Base-by-base conservation (phyloP, 371 early-diverging fungal genomes). In the Mucor mucedo region DNA sequence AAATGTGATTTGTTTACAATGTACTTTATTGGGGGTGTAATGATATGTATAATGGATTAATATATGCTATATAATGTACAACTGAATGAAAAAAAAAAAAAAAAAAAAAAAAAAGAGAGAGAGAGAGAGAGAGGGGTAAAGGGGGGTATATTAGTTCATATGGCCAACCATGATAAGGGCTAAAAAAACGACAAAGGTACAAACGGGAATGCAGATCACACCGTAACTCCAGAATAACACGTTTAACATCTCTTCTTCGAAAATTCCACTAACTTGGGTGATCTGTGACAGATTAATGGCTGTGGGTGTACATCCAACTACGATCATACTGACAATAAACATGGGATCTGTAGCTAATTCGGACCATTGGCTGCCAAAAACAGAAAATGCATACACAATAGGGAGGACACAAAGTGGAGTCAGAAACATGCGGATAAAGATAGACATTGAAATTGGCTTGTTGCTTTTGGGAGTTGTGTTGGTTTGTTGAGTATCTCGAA, bases 151-250 rank as follows among this genome's bases (percentile, higher is more conserved):
- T 55, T 62, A 47, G 16, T 55, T 55, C 14, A 60, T 50, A n/a
- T 28, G 13, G 9, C 10, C 39, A 52, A 42, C 44, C 44, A 42
- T 42, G 44, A 42, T 42, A 5, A 57, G 16, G 58, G 80, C 84
- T 13, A 78, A 58, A 65, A 84, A 77, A 16, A 84, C 82, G 52
- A 79, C 72, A 7, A 77, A 61, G 7, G 84, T 76, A 52, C 84
- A 73, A 11, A 80, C 69, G 6, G 87, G 85, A 2, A 83, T 65
- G 55, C 83, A 84, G 30, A 82, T 57, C 14, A 87, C 72, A 6
- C 85, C 84, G 55, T 87, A 87, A 53, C 81, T 84, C 84, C 84
- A 85, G 56, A 87, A 84, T 33, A 87, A 53, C 29, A 87, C 75
- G 21, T 69, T 74, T 0, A 85, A 62, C 86, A 87, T 85, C 55